Evolutionary conservation across 179 eudicot genomes (phyloP).

Genomic region (Silene coronaria): DNA sequence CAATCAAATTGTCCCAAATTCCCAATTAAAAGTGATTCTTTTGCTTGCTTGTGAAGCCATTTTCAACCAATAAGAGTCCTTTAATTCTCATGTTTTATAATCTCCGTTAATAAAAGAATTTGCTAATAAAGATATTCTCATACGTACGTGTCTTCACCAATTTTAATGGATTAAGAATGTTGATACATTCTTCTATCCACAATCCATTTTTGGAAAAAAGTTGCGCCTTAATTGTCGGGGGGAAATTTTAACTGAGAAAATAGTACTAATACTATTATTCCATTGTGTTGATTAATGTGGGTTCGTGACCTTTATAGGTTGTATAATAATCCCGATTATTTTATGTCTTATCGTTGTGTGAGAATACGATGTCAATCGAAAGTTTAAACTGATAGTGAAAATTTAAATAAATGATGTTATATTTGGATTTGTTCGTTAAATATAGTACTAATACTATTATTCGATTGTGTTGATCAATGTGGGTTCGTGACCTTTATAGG

Average conservation of each 20-base stretch:
- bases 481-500: too few relatives aligned
- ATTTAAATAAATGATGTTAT: too few relatives aligned
- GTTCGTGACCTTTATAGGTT: too few relatives aligned
- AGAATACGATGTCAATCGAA: too few relatives aligned
- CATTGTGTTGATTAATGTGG: not conserved
- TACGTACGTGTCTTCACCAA: slow-evolving; percentile 24
- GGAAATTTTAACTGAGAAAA: not conserved
- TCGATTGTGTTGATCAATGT: not conserved
- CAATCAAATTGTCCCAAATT: slow-evolving; percentile 20
- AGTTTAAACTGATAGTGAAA: too few relatives aligned
- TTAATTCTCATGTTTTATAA: slow-evolving; percentile 16
- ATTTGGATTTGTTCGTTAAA: too few relatives aligned
- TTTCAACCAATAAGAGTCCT: slow-evolving; percentile 39
- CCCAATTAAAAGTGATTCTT: slow-evolving; percentile 26
- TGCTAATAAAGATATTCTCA: slow-evolving; percentile 12
- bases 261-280: not conserved
- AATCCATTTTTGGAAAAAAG: slow-evolving; percentile 13
- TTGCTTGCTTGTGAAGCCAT: slow-evolving; percentile 53
- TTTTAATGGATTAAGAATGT: slow-evolving; percentile 14
- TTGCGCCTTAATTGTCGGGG: slow-evolving; percentile 9
- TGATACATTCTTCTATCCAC: slow-evolving; percentile 13
- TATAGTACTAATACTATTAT: too few relatives aligned
- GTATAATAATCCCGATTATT: not conserved
- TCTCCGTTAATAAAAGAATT: slow-evolving; percentile 19
- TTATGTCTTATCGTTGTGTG: not conserved